Conservation (phyloP, 179 eudicot species). For the Patellifolia procumbens region DNA sequence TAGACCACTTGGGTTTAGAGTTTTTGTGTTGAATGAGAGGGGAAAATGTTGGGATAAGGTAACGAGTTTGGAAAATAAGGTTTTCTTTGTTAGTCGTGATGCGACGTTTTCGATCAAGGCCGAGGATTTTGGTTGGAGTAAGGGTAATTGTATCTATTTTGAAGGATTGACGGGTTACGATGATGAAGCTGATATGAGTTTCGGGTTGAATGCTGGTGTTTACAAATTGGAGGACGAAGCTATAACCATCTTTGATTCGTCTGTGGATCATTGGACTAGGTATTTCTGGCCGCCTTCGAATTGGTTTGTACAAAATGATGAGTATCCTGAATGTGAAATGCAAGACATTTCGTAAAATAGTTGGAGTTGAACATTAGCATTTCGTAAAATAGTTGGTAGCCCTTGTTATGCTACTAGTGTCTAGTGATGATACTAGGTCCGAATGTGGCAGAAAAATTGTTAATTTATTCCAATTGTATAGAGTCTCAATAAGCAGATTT, state of each 20-base stretch:
- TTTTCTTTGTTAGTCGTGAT: slow-evolving; percentile 33
- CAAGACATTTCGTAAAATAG: no score
- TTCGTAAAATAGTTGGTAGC: no score
- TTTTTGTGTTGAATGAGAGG: slow-evolving; percentile 19
- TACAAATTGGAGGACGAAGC: slow-evolving; percentile 22
- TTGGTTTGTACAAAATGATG: no score
- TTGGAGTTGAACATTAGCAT: no score
- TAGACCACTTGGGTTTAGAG: slow-evolving; percentile 21
- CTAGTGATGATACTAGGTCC: no score
- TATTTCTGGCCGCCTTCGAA: slow-evolving; percentile 33
- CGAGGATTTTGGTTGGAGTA: slow-evolving; percentile 32
- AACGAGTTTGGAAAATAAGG: slow-evolving; percentile 16
- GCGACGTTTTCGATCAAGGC: slow-evolving; percentile 25
- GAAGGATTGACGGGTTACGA: slow-evolving; percentile 35
- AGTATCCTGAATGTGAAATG: no score
- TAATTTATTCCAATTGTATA: no score
- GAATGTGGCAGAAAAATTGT: no score
- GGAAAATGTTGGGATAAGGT: slow-evolving; percentile 30
- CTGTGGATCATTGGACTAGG: slow-evolving; percentile 6
- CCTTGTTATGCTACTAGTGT: no score
- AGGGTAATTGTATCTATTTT: slow-evolving; percentile 31
- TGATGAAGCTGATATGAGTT: slow-evolving; percentile 34
- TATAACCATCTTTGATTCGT: slow-evolving; percentile 13
- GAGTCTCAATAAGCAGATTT: no score
- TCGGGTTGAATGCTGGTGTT: slow-evolving; percentile 35